Conservation (phyloP, 129 eudicot genomes). For the Rutidosis leptorrhynchoides region DNA sequence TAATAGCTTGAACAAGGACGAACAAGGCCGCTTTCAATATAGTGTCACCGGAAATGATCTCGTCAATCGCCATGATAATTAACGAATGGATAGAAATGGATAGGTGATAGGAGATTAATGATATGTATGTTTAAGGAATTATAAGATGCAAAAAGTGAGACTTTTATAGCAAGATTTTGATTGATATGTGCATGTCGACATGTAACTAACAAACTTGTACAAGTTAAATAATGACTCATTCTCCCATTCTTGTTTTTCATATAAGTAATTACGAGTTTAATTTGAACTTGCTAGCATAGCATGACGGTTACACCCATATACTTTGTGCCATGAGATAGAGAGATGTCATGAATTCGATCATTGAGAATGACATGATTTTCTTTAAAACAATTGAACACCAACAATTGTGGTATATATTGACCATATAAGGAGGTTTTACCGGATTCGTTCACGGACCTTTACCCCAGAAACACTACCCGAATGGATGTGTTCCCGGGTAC, state of each 20-base stretch:
- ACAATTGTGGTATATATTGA: no score
- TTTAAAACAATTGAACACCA: no score
- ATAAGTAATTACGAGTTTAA: no score
- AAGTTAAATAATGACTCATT: slow-evolving; percentile 22
- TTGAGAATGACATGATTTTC: no score
- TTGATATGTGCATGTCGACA: slow-evolving; percentile 14
- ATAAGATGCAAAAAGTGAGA: slow-evolving; percentile 3
- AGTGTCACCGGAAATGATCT: slow-evolving; percentile 31
- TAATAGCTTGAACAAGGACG: slow-evolving; percentile 52
- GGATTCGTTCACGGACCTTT: no score
- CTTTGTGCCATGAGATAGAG: no score
- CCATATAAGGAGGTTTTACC: no score
- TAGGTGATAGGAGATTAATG: slow-evolving; percentile 5
- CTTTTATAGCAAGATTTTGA: slow-evolving; percentile 33
- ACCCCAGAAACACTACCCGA: no score
- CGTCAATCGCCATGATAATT: slow-evolving; percentile 30
- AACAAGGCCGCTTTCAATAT: slow-evolving; percentile 44
- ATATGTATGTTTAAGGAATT: slow-evolving; percentile 8
- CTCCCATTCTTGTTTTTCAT: neutral
- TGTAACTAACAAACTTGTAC: slow-evolving; percentile 21
- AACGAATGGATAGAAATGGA: slow-evolving; percentile 7
- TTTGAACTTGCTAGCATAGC: no score
- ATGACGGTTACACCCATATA: no score
- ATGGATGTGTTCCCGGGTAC: no score
- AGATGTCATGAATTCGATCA: no score